Evolutionary conservation across 306 rosid species (phyloP), one percentile per base, ranked within the genome.

Genomic region (Casuarina glauca): DNA sequence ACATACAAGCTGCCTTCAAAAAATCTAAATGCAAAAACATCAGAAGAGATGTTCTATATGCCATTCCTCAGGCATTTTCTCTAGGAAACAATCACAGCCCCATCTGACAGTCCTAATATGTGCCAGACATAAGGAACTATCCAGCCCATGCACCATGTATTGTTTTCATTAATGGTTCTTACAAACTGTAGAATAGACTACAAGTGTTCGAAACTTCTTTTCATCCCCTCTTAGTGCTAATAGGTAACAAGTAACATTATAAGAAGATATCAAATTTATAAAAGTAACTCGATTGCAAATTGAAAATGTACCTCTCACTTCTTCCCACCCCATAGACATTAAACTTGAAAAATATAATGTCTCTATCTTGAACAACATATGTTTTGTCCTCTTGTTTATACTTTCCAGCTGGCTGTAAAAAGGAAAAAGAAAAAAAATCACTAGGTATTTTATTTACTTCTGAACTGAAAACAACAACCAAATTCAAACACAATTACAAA

Each of bases 301-400:
- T 41, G n/a, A 66, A 41, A 16, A 3, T 42, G 26, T 20, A 20
- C 26, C 50, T 72, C 84, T 93, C 86, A 96, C 88, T 96, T 96
- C 87, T 96, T 96, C 6, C 99, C 99, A 46, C 98, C 10, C 99
- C 97, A 38, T 98, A 96, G 63, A 96, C 98, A 45, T 96, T 96
- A 61, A 96, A 96, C 87, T 96, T 96, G 82, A 96, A 96, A 81
- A 96, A 91, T 82, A 93, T 93, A 4, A 96, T 52, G 82, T 96
- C 99, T 26, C 89, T 98, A 81, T 96, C 99, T 87, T 91, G 98
- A 69, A 96, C 99, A 71, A 93, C 91, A 62, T 93, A 96, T 0
- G 98, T 93, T 86, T 96, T 96, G 6, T 98, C 99, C 80, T 96
- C 99, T 76, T 93, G 99, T 75, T 81, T 93, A 83, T 96, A 96